These are phyloP conservation scores for Discostella stelligeroides DNA, from an alignment of 108 stramenopile species.

Conservation along the genomic window DNA sequence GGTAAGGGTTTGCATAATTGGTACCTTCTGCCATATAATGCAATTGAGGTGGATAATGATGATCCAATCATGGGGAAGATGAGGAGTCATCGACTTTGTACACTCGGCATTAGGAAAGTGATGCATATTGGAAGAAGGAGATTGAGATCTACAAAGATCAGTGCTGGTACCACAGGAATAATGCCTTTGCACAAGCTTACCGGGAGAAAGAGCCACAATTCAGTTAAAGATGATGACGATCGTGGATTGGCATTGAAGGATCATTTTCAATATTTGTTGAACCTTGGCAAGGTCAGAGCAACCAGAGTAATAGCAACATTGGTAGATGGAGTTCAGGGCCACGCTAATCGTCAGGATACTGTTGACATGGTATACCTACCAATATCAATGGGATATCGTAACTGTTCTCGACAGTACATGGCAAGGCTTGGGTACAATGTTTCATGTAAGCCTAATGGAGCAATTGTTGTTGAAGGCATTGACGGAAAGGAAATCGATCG, in stretches of 20 bases:
- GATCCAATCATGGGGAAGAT: background rate
- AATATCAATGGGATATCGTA: background rate
- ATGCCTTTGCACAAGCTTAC: background rate
- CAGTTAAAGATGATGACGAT: background rate
- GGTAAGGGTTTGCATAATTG: background rate
- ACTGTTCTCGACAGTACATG: background rate
- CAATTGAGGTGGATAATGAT: background rate
- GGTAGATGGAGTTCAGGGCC: background rate
- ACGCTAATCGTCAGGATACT: background rate
- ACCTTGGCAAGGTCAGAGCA: too few species aligned
- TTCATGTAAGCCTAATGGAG: background rate
- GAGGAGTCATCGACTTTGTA: background rate
- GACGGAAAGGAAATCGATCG: background rate
- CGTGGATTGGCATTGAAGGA: too few species aligned
- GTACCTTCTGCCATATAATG: background rate
- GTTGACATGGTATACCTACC: too few species aligned
- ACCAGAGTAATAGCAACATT: background rate
- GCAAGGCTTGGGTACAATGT: background rate
- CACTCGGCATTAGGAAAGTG: background rate
- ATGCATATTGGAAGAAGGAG: background rate
- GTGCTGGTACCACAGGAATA: background rate
- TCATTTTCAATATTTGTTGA: too few species aligned
- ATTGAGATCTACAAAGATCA: background rate
- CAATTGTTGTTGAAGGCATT: background rate
- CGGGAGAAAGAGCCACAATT: background rate